Base-by-base conservation (phyloP, 352 stramenopile species). In the Pythium plurisporium region DNA sequence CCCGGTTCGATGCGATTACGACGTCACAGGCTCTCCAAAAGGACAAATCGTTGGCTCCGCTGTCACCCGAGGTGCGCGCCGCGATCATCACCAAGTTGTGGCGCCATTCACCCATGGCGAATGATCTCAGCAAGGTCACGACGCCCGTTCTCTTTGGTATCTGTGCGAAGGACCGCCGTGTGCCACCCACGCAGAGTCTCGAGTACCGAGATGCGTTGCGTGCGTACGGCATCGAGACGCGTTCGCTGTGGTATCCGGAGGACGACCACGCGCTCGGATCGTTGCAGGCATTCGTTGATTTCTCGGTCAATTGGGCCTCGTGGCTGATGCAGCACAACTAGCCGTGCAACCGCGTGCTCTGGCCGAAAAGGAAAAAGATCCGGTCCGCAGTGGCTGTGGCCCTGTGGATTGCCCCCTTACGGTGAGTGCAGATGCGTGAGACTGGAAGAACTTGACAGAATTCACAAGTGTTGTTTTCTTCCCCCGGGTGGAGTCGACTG, bases 71-170 rank as follows among this genome's bases (percentile, higher is more conserved):
- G 43, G 76, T 59, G 27, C 84, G 79, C 30, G 64, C 79, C 4
- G 79, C 72, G 12, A 87, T 81, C 47, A 40, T 97, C 12, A 67
- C 52, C 38, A 81, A 82, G 33, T 88, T 98, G 71, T 98, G 88
- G 81, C 73, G 95, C 20, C 82, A 89, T 48, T 94, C 80, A 8
- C 86, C 94, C 2, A 87, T 98, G 50, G 62, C 72, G 42, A 85
- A 91, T 50, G 73, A 97, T 62, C 60, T 97, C 7, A 79, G 83
- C 50, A 67, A 89, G 48, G 87, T 97, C 17, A 83, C 74, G 38
- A 96, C 92, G 25, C 94, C 95, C 10, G 83, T 93, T 44, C 72
- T 98, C 2, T 84, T 98, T 40, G 94, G 87, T 45, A 69, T 98
- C 6, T 95, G 95, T 4, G 83, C 81, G 48, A 91, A 94, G 55